These are phyloP conservation scores for Rhizophagus sp. DNA, from an alignment of 192 early-diverging fungal species.

Conservation along the genomic window DNA sequence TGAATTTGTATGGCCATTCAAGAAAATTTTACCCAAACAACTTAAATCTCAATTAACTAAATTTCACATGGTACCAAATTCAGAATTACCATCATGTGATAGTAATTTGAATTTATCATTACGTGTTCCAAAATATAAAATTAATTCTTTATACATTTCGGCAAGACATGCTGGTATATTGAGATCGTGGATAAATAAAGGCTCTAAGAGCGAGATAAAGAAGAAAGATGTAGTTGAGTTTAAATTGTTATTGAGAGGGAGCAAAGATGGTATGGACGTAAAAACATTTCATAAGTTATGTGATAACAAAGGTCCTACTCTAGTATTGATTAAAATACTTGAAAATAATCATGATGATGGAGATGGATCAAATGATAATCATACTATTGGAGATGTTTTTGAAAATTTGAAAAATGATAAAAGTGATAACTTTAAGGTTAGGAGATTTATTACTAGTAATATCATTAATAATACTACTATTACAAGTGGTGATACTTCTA, in stretches of 20 bases:
- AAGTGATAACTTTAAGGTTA: neutral
- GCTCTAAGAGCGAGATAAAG: neutral
- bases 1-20: neutral
- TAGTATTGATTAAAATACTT: neutral
- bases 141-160: neutral
- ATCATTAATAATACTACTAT: neutral
- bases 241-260: neutral
- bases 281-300: neutral
- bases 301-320: neutral
- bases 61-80: neutral
- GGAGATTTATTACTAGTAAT: neutral
- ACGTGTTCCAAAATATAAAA: neutral
- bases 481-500: neutral
- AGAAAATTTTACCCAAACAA: neutral
- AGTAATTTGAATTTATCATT: neutral
- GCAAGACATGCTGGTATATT: neutral
- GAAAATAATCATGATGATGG: neutral
- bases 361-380: neutral
- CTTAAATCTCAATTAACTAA: neutral
- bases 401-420: neutral
- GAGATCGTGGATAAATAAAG: neutral
- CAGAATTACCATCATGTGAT: neutral
- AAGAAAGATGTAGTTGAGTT: neutral
- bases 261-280: neutral
- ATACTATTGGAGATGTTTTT: no score